Evolutionary conservation across 306 rosid species (phyloP).

Genomic region (Pueraria montana): DNA sequence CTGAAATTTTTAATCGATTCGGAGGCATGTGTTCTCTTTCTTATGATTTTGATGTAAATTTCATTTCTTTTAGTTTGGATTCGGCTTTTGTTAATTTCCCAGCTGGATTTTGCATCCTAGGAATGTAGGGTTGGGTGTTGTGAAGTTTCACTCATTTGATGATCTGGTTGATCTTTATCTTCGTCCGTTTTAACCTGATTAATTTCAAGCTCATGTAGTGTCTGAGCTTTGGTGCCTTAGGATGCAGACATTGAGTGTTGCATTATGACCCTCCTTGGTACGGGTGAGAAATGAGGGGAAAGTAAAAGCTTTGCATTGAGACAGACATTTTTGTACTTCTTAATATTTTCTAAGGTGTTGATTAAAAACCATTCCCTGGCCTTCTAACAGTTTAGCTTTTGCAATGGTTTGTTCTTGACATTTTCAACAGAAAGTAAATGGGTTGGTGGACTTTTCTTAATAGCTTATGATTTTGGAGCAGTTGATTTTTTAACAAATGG

Average conservation of each 20-base stretch:
- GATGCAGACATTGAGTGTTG: slow-evolving; percentile 27
- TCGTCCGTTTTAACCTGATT: slow-evolving; percentile 18
- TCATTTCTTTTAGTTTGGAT: neutral
- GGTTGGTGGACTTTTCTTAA: neutral
- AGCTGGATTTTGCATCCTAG: slow-evolving; percentile 15
- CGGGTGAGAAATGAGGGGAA: slow-evolving; percentile 15
- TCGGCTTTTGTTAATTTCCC: slow-evolving; percentile 3
- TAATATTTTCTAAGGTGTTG: neutral
- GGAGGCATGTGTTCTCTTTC: neutral
- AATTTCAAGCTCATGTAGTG: neutral
- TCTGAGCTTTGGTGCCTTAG: slow-evolving; percentile 32
- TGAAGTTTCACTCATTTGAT: slow-evolving; percentile 36
- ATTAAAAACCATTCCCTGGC: neutral
- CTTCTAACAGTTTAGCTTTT: slow-evolving; percentile 19
- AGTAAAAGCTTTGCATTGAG: neutral
- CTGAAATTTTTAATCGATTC: slow-evolving; percentile 18
- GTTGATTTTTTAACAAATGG: slow-evolving; percentile 20
- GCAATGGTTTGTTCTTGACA: neutral
- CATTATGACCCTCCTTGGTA: neutral
- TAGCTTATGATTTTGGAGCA: slow-evolving; percentile 9
- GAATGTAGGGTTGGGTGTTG: slow-evolving; percentile 30
- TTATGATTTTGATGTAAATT: neutral
- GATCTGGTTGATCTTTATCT: slow-evolving; percentile 21
- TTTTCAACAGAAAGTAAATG: slow-evolving; percentile 5
- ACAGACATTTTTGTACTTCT: neutral